A percentile compares a stretch with the other conserved stretches of the same genome.
These are phyloP conservation scores for Vachellia collinsii DNA, from an alignment of 306 rosid species.

Conservation along the genomic window DNA sequence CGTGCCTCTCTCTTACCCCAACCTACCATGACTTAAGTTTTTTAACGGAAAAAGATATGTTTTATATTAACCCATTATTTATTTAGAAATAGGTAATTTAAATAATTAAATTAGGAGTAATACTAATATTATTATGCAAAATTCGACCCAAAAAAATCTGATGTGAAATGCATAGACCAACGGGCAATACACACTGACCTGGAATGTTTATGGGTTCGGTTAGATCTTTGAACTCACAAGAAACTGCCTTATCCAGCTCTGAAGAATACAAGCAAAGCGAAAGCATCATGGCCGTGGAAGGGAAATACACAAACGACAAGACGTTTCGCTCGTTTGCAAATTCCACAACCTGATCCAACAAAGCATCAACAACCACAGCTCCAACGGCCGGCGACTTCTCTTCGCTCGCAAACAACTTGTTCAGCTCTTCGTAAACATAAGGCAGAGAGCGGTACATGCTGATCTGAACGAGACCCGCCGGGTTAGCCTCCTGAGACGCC, in stretches of 20 bases:
- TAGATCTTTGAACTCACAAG: constrained; percentile 40
- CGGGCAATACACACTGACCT: constrained; percentile 1
- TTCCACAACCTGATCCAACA: constrained; percentile 30
- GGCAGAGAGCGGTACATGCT: constrained; percentile 33
- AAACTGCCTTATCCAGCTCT: constrained; percentile 34
- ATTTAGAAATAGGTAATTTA: too few relatives aligned
- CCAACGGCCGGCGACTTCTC: background rate
- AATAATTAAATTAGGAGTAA: too few relatives aligned
- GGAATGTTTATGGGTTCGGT: constrained; percentile 38
- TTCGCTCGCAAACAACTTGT: background rate
- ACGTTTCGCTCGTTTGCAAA: constrained; percentile 31
- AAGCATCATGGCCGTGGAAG: constrained; percentile 46
- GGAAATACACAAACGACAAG: constrained; percentile 40
- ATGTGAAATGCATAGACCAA: too few relatives aligned
- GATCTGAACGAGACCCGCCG: constrained; percentile 19
- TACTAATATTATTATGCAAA: too few relatives aligned
- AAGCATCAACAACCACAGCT: constrained; percentile 40
- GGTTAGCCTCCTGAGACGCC: constrained; percentile 8
- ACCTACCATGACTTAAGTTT: too few relatives aligned
- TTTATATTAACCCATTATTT: too few relatives aligned
- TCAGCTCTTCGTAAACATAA: constrained; percentile 19
- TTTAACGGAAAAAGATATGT: too few relatives aligned
- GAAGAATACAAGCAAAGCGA: constrained; percentile 44
- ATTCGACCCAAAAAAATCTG: too few relatives aligned
- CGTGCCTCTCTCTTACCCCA: too few relatives aligned